Base-by-base conservation (phyloP, 176 grass and related monocot species). In the Coix lacrymajobi region DNA sequence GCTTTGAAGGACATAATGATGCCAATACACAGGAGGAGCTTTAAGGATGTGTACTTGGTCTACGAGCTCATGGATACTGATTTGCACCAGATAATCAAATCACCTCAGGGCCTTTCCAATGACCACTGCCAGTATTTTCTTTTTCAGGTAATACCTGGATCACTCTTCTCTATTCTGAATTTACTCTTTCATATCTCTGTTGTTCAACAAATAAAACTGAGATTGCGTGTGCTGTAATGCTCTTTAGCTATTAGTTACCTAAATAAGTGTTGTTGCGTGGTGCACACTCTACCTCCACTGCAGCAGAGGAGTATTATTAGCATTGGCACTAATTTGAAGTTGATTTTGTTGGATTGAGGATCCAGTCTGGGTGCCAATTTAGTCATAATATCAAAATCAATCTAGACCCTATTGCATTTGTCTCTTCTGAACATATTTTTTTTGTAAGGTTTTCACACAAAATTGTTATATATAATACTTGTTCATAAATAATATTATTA, bases 1-100 rank as follows among this genome's bases (percentile, higher is more conserved):
- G 85, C 87, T 72, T 20, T 92, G 75, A 92, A 92, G 76, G 91
- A 92, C 75, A 90, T 92, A 85, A 92, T 92, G 91, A 92, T 87
- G 91, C 91, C 87, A 37, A 46, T 79, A 51, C 79, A 90, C 37
- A 90, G 84, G 68, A 83, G 86, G 56, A 92, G 51, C 11, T 92
- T 92, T 74, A 92, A 87, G 78, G 91, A 92, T 69, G 91, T 90
- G 14, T 92, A 92, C 66, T 80, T 92, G 49, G 91, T 92, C 64
- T 90, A 92, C 78, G 87, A 89, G 20, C 87, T 89, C 52, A 89
- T 89, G 87, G 87, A 89, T 81, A 89, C 87, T 43, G 87, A 92
- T 63, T 73, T 92, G 39, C 87, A 92, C 77, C 91, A 90, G 70
- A 92, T 92, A 76, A 90, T 92, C 40, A 92, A 90, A 78, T 92